Base-by-base conservation (phyloP, 108 stramenopile genomes). In the Craspedostauros australis region DNA sequence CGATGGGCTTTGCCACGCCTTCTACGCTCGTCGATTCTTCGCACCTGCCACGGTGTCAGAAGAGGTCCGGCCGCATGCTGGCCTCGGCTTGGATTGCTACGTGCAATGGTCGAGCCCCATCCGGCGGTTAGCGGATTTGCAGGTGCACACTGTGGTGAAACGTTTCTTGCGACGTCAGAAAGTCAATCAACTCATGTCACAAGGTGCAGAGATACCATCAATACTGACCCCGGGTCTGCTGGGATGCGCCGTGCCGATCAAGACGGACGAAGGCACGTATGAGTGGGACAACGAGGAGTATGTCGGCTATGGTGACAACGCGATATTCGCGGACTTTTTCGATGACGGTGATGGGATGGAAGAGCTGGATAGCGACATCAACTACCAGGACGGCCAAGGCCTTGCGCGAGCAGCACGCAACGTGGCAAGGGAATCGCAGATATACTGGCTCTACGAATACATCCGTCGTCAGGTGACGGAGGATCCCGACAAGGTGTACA, bases 31-130 rank as follows among this genome's bases (percentile, higher is more conserved):
- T 39, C 66, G 89, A 20, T 91, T 91, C 43, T 70, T 91, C 27
- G 51, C 71, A 41, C 73, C 76, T 5, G 83, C 72, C 2, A 40
- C 39, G 3, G 74, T 91, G n/a, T 57, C 65, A 0, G 69, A 70
- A 41, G 57, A 51, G 16, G 52, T 52, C 8, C 54, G 41, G 4
- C 76, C 82, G 0, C 89, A 91, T 68, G 68, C 68, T 46, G 89
- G 89, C 25, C 64, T 91, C 39, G 89, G 89, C 8, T 52, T 91
- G 41, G 68, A 66, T 24, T 70, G 76, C 49, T 91, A 91, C 46
- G 75, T 84, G 4, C 89, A 91, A 60, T 91, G 89, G 89, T 72
- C 72, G 11, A 75, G 72, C 31, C 89, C 89, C 20, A 91, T 91
- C 29, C 77, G 89, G 2, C 75, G 89, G 8, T 60, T 59, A 23